Base-by-base conservation (phyloP, 805 yeast species). In the Hanseniaspora pseudoguilliermondii region DNA sequence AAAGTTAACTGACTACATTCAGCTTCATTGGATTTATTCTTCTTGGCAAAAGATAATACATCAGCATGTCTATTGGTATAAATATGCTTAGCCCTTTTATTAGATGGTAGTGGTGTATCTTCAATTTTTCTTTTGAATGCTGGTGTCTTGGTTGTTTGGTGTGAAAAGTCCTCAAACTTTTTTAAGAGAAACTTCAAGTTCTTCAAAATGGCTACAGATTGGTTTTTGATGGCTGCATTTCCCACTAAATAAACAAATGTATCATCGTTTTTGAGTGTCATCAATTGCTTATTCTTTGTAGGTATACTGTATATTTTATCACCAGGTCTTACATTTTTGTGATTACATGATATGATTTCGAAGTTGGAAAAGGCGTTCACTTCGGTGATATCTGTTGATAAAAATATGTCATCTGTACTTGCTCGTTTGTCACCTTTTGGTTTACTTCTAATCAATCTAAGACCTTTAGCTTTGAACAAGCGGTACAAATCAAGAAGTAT, bases 141-240 rank as follows among this genome's bases (percentile, higher is more conserved):
- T 27, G 29, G 23, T 5, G 21, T 27, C 21, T 41, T 40, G 11
- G 34, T 18, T 5, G 39, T 20, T 29, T 48, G 21, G 18, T 38
- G 41, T n/a, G 36, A 10, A 15, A 51, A 43, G 18, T 51, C 55
- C 23, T 51, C 49, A 43, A 51, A 51, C 20, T 51, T 51, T n/a
- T 44, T 51, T 3, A n/a, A 13, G 1, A 36, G 18, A 27, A 43
- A 51, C 21, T 25, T 35, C 6, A 43, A 44, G 10, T 36, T 41
- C 8, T 44, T 44, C 8, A 35, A 21, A 16, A 34, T 9, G 6
- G 47, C n/a, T 7, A 18, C 15, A 27, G 36, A 27, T 13, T 29
- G 35, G 18, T 32, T 32, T 34, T 20, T 46, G 6, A 32, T 15
- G 16, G 18, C 32, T 2, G 18, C 18, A 34, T 46, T 46, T 5